Evolutionary conservation across 768 basidiomycete species (phyloP), one percentile per base, ranked within the genome.

Genomic region (Lentinus brumalis): DNA sequence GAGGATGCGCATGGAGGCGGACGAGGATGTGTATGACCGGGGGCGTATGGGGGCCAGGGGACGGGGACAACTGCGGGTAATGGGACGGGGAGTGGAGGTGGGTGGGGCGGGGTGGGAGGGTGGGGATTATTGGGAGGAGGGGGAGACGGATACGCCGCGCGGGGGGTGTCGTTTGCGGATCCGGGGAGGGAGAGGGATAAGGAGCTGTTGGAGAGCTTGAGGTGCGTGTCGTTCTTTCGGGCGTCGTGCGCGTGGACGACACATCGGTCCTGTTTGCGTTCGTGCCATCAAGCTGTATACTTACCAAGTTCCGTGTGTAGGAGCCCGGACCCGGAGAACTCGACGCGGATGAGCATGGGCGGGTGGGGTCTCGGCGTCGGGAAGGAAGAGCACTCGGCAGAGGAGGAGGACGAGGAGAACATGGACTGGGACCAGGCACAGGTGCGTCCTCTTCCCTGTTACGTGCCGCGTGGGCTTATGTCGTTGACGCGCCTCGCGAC

Each of bases 281-380:
- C 21, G 44, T 57, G 5, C 41, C 15, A 47, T 16, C 45, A 44
- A 35, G 29, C 44, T 14, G 30, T 15, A 7, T 5, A 10, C 6
- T 12, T 41, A 46, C 44, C 63, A 26, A 26, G 42, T 50, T 65
- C 30, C 7, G 47, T 35, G 7, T 15, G 55, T 64, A 85, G 84
- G 75, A 86, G 85, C 68, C 83, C 85, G 0, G 85, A 83, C 67
- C 62, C 77, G 10, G 83, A 81, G 11, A 69, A 72, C 44, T 59
- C 75, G 6, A 46, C 56, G 16, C 75, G 81, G 41, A 81, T 79
- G 15, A 86, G 83, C 62, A 77, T 81, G n/a, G 87, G 88, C 12
- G 87, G 89, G 14, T 92, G 89, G 89, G 90, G 88, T 3, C 75
- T 91, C 2, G 90, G 87, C 7, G 81, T 77, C 5, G 83, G 84